Conservation (phyloP, 306 rosid genomes). For the Citrullus colocynthis region DNA sequence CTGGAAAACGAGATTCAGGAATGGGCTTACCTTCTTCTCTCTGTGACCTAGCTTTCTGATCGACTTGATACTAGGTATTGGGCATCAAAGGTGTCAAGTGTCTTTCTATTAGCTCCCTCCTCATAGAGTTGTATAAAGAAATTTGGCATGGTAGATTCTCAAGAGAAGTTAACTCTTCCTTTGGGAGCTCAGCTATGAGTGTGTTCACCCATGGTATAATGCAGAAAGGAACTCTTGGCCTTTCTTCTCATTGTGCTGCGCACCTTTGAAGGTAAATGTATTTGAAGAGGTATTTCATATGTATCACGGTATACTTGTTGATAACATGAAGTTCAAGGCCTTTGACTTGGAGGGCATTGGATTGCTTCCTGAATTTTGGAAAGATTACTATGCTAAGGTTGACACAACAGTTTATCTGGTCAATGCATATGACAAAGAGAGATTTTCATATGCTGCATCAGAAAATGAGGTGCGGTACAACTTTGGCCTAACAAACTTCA, state of each 20-base stretch:
- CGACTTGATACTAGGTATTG: background rate
- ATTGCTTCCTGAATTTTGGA: no score
- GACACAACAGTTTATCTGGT: no score
- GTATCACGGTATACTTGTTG: no score
- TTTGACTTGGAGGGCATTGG: no score
- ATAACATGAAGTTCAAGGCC: no score
- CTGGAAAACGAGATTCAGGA: no score
- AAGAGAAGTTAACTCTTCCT: background rate
- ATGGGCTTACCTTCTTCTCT: background rate
- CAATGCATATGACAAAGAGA: constrained; percentile 58
- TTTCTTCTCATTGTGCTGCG: no score
- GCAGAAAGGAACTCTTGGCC: background rate
- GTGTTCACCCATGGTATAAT: background rate
- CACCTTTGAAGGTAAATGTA: no score
- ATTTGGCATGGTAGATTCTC: background rate
- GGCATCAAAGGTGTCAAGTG: background rate
- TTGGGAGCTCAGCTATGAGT: background rate
- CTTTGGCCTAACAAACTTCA: constrained; percentile 66
- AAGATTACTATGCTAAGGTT: no score
- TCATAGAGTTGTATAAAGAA: background rate
- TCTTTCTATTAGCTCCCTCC: background rate
- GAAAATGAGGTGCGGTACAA: constrained; percentile 67
- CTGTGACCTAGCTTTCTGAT: background rate
- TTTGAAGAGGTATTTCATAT: no score
- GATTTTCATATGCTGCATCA: constrained; percentile 75